Base-by-base conservation (phyloP, 176 grass and related monocot genomes). In the Paspalum vaginatum region DNA sequence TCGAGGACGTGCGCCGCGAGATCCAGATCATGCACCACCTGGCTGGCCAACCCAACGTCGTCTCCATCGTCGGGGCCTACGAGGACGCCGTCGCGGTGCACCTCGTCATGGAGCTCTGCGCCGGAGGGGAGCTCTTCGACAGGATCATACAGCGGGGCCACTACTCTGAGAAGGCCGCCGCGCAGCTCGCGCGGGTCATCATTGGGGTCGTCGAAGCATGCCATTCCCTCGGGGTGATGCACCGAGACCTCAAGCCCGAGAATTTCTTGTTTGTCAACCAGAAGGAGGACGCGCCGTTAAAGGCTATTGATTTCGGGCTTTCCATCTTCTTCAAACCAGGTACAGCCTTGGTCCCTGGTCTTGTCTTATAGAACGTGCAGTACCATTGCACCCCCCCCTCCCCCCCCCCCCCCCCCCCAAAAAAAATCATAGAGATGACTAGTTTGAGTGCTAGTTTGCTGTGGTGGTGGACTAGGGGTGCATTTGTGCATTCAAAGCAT, bases 71-170 rank as follows among this genome's bases (percentile, higher is more conserved):
- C 0, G 79, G 84, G 2, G 84, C 90, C 7, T 92, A 86, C 64
- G 90, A 92, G 87, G 90, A 92, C 46, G 84, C 87, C 2, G 80
- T 89, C 65, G 92, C 96, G 17, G 96, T 98, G 92, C 96, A 98
- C 82, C 86, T 98, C 44, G 96, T 97, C 68, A 97, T 97, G 93
- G 93, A 97, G 83, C 74, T 97, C 20, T 97, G 93, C 50, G 93
- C 85, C 39, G 94, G 91, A 44, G 94, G 91, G 45, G 94, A 97
- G 67, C 82, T 97, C 20, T 97, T 97, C 60, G 94, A 97, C 49
- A 75, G 89, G 72, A 91, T 91, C 58, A 76, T 87, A 61, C 89
- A 87, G 81, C 72, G 81, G 43, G 89, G 89, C 9, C 89, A 91
- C 46, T 87, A 87, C 85, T 91, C 89, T 0, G 89, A 91, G 89